phyloP scores from a whole-genome alignment of 768 basidiomycete species.

The Symmetrospora coprosmae region DNA sequence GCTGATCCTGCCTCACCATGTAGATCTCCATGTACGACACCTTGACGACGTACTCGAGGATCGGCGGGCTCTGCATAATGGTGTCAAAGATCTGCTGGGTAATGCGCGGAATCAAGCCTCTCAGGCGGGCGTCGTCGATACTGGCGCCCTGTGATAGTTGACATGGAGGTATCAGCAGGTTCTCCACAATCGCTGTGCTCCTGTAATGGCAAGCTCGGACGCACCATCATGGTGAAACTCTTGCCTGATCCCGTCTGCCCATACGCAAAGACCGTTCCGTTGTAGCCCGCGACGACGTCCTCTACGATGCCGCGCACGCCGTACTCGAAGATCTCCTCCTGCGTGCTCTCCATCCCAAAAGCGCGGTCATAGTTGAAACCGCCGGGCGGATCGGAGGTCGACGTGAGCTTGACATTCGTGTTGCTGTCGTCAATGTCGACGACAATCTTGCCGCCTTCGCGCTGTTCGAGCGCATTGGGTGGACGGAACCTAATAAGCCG shows the following conservation, averaged over 20 bases:
- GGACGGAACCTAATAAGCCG: constrained; percentile 99
- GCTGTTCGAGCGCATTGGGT: constrained; percentile 73
- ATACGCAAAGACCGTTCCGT: constrained; percentile 80
- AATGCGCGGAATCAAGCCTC: constrained; percentile 93
- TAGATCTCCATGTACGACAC: constrained; percentile 99
- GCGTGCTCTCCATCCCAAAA: constrained; percentile 79
- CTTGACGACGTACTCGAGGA: constrained; percentile 95
- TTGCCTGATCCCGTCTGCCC: constrained; percentile 74
- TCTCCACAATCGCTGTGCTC: too few species aligned
- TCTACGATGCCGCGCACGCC: constrained; percentile 94
- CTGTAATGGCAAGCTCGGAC: constrained; percentile 26
- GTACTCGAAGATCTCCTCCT: constrained; percentile 92
- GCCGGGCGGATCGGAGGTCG: constrained; percentile 49
- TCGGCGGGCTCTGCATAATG: constrained; percentile 85
- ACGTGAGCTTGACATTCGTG: constrained; percentile 67
- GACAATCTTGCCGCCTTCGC: constrained; percentile 68
- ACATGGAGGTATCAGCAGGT: too few species aligned
- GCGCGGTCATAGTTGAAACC: constrained; percentile 96
- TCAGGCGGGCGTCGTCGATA: constrained; percentile 82
- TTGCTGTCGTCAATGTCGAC: constrained; percentile 76
- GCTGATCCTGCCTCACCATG: constrained; percentile 44
- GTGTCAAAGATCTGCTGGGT: constrained; percentile 98
- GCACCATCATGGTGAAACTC: constrained; percentile 96
- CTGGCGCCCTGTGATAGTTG: constrained; percentile 62
- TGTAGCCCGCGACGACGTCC: constrained; percentile 97